Percentiles rank a stretch among this genome's conserved stretches.
Evolutionary conservation across 768 basidiomycete species (phyloP).

Genomic region (Collybiopsis luxurians): DNA sequence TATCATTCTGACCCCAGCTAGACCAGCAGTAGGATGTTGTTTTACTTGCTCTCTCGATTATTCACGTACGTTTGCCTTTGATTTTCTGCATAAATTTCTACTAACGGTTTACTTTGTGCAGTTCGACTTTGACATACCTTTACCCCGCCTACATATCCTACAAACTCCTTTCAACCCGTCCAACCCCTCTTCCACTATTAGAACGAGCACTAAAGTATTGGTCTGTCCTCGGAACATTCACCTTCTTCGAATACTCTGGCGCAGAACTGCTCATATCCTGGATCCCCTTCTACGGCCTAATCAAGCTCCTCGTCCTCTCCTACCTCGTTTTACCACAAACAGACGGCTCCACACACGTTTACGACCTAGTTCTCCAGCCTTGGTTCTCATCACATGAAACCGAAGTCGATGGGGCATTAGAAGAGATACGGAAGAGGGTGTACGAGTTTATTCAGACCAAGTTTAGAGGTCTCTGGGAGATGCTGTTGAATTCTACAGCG

Average conservation of each 20-base stretch:
- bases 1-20: not conserved
- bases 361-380: conserved; percentile 74
- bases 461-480: conserved; percentile 63
- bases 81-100: not conserved
- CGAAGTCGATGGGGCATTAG: conserved; percentile 81
- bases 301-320: conserved; percentile 83
- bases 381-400: conserved; percentile 80
- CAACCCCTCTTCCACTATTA: conserved; percentile 78
- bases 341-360: conserved; percentile 83
- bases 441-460: conserved; percentile 67
- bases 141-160: conserved; percentile 97
- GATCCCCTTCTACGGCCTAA: conserved; percentile 85
- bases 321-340: conserved; percentile 91
- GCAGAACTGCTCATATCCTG: conserved; percentile 87
- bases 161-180: conserved; percentile 87
- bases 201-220: conserved; percentile 99
- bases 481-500: conserved; percentile 39
- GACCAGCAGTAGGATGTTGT: conserved; percentile 32
- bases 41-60: conserved; percentile 47
- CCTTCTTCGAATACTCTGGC: conserved; percentile 67
- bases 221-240: conserved; percentile 83
- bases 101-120: conserved; percentile 20
- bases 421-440: conserved; percentile 54
- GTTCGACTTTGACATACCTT: conserved; percentile 75
- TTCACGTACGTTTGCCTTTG: conserved; percentile 34